phyloP scores from a whole-genome alignment of 768 basidiomycete species.

The Harrya chromipes region DNA sequence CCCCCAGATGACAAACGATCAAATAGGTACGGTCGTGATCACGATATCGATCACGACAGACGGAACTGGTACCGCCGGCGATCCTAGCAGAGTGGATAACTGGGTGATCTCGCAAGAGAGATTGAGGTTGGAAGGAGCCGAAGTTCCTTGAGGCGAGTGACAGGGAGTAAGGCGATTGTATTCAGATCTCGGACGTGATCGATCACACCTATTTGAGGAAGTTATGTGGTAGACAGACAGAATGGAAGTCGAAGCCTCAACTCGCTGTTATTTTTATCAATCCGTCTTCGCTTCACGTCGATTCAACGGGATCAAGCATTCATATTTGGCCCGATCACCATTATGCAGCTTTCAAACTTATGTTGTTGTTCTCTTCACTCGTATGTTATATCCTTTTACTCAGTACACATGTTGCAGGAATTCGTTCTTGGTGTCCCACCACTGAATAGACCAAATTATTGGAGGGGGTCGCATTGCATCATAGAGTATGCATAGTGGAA shows the following conservation, averaged over 20 bases:
- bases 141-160: too few relatives aligned
- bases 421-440: too few relatives aligned
- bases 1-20: constrained; percentile 18
- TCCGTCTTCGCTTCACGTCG: neutral
- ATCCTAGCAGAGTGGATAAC: neutral
- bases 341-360: constrained; percentile 1
- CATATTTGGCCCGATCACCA: neutral
- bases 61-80: constrained; percentile 8
- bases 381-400: too few relatives aligned
- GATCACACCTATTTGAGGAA: neutral
- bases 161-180: too few relatives aligned
- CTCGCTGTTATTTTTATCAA: neutral
- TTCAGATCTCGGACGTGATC: too few relatives aligned
- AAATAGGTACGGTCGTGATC: constrained; percentile 5
- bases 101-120: too few relatives aligned
- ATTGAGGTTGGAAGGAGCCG: too few relatives aligned
- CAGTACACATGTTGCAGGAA: too few relatives aligned
- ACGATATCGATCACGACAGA: constrained; percentile 7
- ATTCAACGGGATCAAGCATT: neutral
- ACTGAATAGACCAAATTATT: too few relatives aligned
- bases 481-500: too few relatives aligned
- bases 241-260: neutral
- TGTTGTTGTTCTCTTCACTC: too few relatives aligned
- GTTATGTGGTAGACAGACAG: neutral
- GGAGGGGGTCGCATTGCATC: too few relatives aligned